Evolutionary conservation across 352 stramenopile genomes (phyloP).

Genomic region (Globisporangium cylindrosporum): DNA sequence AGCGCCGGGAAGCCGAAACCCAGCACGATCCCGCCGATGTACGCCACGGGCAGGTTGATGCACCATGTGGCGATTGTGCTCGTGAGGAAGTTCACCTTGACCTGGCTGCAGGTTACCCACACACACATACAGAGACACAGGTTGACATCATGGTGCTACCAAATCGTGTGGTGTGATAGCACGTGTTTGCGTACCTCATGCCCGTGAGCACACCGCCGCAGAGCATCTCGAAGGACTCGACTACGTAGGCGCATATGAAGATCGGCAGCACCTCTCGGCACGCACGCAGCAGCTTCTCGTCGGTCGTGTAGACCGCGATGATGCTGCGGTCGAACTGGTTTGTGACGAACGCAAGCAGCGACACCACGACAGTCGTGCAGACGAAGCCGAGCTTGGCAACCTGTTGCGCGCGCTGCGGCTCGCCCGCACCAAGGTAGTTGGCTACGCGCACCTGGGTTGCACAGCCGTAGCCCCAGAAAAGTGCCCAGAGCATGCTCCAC

Average conservation of each 20-base stretch:
- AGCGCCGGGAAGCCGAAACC: constrained; percentile 60
- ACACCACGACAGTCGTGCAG: constrained; percentile 50
- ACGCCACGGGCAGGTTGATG: constrained; percentile 64
- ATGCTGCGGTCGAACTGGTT: constrained; percentile 44
- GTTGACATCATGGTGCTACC: not conserved
- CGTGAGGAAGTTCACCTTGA: constrained; percentile 59
- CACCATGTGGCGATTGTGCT: constrained; percentile 64
- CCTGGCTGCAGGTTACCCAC: constrained; percentile 31
- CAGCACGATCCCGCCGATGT: constrained; percentile 47
- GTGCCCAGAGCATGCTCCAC: constrained; percentile 65
- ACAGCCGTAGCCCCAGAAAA: constrained; percentile 81
- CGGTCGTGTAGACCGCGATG: constrained; percentile 58
- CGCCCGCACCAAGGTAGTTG: constrained; percentile 67
- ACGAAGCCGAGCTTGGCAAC: constrained; percentile 52
- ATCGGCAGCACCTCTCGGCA: constrained; percentile 55
- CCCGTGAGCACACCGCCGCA: constrained; percentile 54
- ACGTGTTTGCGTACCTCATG: constrained; percentile 42
- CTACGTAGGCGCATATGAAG: constrained; percentile 55
- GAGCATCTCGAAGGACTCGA: constrained; percentile 67
- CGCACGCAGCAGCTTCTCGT: constrained; percentile 41
- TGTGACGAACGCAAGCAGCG: constrained; percentile 42
- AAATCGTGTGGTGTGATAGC: not conserved
- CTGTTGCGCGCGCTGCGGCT: constrained; percentile 43
- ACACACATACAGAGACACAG: not conserved
- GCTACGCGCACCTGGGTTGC: constrained; percentile 75